Conservation (phyloP, 2,329 filamentous ascomycete genomes). For the Cryphonectria naterciae region DNA sequence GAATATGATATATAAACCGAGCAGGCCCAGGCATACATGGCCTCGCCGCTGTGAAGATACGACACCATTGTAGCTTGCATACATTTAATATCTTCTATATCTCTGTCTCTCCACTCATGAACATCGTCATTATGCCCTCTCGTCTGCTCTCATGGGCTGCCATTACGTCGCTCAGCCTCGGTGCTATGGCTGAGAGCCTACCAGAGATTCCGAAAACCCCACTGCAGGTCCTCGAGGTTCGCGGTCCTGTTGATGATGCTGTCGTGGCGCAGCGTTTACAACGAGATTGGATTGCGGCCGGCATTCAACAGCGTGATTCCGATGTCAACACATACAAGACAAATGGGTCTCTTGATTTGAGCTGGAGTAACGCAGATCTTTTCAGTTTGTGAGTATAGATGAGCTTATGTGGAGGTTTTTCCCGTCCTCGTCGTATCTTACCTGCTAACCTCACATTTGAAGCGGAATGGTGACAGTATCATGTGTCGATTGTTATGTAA, state of each 20-base stretch:
- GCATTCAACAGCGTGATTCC: slow-evolving; percentile 30
- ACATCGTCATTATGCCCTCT: not conserved
- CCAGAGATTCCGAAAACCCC: slow-evolving; percentile 2
- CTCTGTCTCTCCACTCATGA: not conserved
- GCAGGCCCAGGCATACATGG: not conserved
- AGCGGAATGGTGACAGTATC: slow-evolving; percentile 43
- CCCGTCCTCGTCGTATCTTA: not conserved
- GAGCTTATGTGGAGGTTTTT: slow-evolving; percentile 4
- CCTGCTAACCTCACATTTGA: not conserved
- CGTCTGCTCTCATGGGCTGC: not conserved
- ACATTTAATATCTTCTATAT: not conserved
- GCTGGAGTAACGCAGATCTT: slow-evolving; percentile 45
- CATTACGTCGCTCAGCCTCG: not conserved
- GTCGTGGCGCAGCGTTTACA: not conserved
- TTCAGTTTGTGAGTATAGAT: slow-evolving; percentile 38
- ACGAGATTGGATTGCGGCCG: slow-evolving; percentile 32
- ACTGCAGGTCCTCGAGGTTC: slow-evolving; percentile 31
- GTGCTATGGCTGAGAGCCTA: not conserved
- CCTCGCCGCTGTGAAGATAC: not conserved
- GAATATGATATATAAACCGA: not conserved
- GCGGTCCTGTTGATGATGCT: slow-evolving; percentile 26
- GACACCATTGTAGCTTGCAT: not conserved
- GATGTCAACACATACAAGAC: slow-evolving; percentile 33
- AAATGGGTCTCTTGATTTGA: slow-evolving; percentile 42
- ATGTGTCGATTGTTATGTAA: slow-evolving; percentile 56